Evolutionary conservation across 495 filamentous ascomycete species (phyloP), one percentile per base, ranked within the genome.

Genomic region (Podospora bellae-mahoneyi): DNA sequence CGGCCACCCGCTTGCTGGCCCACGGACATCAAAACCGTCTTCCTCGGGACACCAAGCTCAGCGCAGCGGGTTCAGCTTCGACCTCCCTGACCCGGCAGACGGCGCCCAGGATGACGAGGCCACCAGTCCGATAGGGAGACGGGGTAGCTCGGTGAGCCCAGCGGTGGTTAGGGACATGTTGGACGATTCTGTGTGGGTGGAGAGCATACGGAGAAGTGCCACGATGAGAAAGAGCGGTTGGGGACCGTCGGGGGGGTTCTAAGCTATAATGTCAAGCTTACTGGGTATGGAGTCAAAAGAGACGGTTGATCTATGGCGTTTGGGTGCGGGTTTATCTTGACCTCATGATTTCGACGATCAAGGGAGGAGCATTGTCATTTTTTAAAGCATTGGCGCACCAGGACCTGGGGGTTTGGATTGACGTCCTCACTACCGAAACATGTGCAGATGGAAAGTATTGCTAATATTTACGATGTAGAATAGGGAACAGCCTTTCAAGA

Each of bases 191-290:
- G 91, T 89, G 20, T 97, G 94, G 94, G 91, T 93, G 63, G 90
- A 93, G 79, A 96, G 92, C 82, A 92, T 97, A 62, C 84, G 93
- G 68, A 86, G 92, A 65, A 96, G 93, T 78, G 92, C 95, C 69
- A 96, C 92, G 61, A 85, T 88, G 80, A 87, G 89, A 60, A 69
- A 68, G 62, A 68, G 65, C 30, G 63, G 67, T 57, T 63, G 73
- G 69, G 61, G 67, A 27, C 15, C 64, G 23, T 18, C 59, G 20
- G 58, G 73, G 62, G 59, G 65, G 61, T 68, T 71, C 57, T 44
- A 64, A 28, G 55, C 30, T 57, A 34, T 26, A 27, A 10, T 48
- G 39, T 10, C 9, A 48, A 13, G 2, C 39, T 16, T 48, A 48
- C 39, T 3, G 39, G 7, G 15, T 3, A 28, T 19, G 9, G n/a